phyloP scores from a whole-genome alignment of 805 yeast species.

The Helenozyma rhizophorensis region DNA sequence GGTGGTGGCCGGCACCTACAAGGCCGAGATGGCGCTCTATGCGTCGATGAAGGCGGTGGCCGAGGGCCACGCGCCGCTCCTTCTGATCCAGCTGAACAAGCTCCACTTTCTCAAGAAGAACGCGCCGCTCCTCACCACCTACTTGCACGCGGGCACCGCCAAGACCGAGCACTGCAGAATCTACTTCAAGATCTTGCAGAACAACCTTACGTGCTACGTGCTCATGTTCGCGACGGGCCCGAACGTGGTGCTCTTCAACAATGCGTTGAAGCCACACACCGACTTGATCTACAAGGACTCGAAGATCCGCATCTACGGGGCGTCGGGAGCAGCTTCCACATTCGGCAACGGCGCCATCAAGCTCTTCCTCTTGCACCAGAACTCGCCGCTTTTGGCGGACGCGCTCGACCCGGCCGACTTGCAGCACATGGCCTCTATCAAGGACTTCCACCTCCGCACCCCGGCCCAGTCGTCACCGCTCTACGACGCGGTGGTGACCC shows the following conservation, averaged over 20 bases:
- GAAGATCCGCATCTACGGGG: conserved; percentile 27
- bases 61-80: conserved; percentile 7
- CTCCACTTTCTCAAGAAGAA: conserved; percentile 21
- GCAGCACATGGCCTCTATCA: conserved; percentile 2
- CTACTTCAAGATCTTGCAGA: conserved; percentile 24
- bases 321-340: conserved; percentile 31
- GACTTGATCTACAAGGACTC: conserved; percentile 25
- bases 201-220: conserved; percentile 26
- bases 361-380: conserved; percentile 17
- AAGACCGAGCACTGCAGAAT: conserved; percentile 25
- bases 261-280: conserved; percentile 27
- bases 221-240: conserved; percentile 18
- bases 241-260: conserved; percentile 21
- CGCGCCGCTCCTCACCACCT: conserved; percentile 26
- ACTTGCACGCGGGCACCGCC: conserved; percentile 9
- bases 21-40: conserved; percentile 10
- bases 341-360: conserved; percentile 30
- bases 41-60: conserved; percentile 8
- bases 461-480: conserved; percentile 6
- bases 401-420: conserved; percentile 12
- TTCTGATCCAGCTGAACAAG: conserved; percentile 13
- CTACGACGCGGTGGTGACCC: conserved; percentile 18
- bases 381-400: conserved; percentile 19
- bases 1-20: conserved; percentile 10
- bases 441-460: conserved; percentile 9